Evolutionary conservation across 1,284 basidiomycete species (phyloP), one percentile per base, ranked within the genome.

Genomic region (Cryptococcus deneoformans): DNA sequence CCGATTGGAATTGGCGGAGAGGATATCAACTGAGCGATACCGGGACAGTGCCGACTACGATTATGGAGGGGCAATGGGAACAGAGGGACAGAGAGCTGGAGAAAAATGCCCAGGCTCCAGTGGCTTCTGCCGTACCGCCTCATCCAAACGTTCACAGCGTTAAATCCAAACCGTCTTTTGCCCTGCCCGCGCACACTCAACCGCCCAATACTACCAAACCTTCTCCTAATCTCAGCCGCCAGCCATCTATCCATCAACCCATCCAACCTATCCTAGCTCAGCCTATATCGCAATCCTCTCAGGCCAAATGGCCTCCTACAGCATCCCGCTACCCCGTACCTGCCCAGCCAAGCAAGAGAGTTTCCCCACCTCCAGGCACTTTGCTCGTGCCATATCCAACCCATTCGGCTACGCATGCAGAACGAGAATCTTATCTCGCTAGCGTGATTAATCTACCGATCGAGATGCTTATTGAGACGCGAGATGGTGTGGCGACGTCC

Each of bases 351-450:
- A 29, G 20, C 45, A n/a, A 20, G 5, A 46, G 6, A 14, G 29
- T 10, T 24, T 47, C 43, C 1, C 38, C 47, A 29, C 24, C 49
- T 9, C 63, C 56, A n/a, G 60, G 54, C 11, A 52, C 52, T 1
- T 38, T 53, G 14, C 16, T 60, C 16, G 42, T 53, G 5, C 60
- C 60, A 3, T 52, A 50, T 5, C 63, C 63, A n/a, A 44, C 59
- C 14, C 51, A 47, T 2, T 56, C 54, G 7, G 56, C 56, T 3
- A 57, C 53, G 14, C 63, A 61, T 38, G 61, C 66, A 0, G 52
- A 64, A 49, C 60, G 68, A 43, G 73, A 75, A 46, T 69, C 70
- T 0, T 75, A 73, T 50, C 57, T 75, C 45, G 45, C 59, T 24
- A 68, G 68, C 0, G 71, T 70, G 0, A 58, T 69, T 0, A 46